Evolutionary conservation across 2,329 filamentous ascomycete genomes (phyloP), one percentile per base, ranked within the genome.

Genomic region (Ophiocordyceps unilateralis): DNA sequence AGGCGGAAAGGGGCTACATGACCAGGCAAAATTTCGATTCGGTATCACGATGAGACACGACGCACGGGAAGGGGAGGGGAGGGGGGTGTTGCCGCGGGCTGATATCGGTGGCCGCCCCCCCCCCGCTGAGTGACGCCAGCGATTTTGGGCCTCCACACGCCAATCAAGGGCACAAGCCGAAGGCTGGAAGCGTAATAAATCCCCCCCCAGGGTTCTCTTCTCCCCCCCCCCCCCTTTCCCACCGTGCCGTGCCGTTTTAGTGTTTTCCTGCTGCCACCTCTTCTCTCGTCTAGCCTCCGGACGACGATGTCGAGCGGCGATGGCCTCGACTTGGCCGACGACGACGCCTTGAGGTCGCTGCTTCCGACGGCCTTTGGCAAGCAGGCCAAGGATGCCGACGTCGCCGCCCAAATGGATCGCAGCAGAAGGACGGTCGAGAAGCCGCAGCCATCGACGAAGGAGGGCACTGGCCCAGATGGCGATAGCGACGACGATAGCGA

Each of bases 321-420:
- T 42, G 74, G 79, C 40, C 67, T 71, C 17, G 66, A 68, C 28
- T 53, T 79, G 47, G 68, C 70, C 28, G 65, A 64, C 19, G 75
- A 85, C 55, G 81, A 86, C 48, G 78, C 79, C 36, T 73, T 89
- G 69, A 74, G 79, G 55, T 72, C 76, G 41, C 93, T 87, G 56
- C 65, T 95, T 47, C 88, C 89, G 1, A 70, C 78, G 2, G 76
- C 84, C 0, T 95, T 96, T 58, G 89, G 89, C 42, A 93, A 89
- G 59, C 81, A 83, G 58, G 71, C 77, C 32, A 79, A 76, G 51
- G 75, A 79, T 48, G 68, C 83, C 51, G 77, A 93, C 60, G 70
- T 89, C 49, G 74, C 78, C 43, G 80, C 79, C 44, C 88, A 94
- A 62, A 82, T 96, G 50, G 78, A 89, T 53, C 75, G 78, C 51